A percentile compares a stretch with the other conserved stretches of the same genome.
Conservation (phyloP, 169 alveolate species). For the Sarcocystis neurona region DNA sequence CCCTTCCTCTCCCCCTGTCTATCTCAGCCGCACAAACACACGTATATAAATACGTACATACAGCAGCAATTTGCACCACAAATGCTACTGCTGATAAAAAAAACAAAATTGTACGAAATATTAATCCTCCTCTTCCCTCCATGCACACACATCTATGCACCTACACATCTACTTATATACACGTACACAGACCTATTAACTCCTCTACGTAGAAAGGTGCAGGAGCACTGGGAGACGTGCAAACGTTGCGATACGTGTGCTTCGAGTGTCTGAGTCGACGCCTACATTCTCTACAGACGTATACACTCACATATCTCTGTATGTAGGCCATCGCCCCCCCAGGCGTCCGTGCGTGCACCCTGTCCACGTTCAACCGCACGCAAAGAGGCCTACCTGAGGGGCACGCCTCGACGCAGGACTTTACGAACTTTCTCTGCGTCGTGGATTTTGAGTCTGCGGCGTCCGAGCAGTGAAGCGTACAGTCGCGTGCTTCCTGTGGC, state of each 20-base stretch:
- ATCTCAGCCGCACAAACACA: too few species aligned
- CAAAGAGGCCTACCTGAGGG: constrained; percentile 26
- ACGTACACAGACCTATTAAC: too few species aligned
- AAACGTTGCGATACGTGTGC: background rate
- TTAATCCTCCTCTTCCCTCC: too few species aligned
- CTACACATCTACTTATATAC: too few species aligned
- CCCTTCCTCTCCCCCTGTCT: too few species aligned
- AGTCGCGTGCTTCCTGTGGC: background rate
- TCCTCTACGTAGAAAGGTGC: too few species aligned
- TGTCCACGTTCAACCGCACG: background rate
- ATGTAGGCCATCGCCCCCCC: background rate
- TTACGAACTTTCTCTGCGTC: constrained; percentile 42
- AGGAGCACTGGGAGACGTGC: background rate
- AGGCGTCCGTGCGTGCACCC: background rate
- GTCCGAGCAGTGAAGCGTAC: constrained; percentile 23
- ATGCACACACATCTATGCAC: too few species aligned
- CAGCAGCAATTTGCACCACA: too few species aligned
- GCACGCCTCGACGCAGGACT: constrained; percentile 55
- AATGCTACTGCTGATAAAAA: too few species aligned
- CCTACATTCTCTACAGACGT: background rate
- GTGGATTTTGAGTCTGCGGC: background rate
- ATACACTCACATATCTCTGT: background rate
- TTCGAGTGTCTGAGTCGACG: background rate
- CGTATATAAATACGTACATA: too few species aligned
- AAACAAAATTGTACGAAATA: too few species aligned